A percentile compares a stretch with the other conserved stretches of the same genome.
These are phyloP conservation scores for Sporothrix humicola DNA, from an alignment of 2,329 filamentous ascomycete genomes.

Conservation along the genomic window DNA sequence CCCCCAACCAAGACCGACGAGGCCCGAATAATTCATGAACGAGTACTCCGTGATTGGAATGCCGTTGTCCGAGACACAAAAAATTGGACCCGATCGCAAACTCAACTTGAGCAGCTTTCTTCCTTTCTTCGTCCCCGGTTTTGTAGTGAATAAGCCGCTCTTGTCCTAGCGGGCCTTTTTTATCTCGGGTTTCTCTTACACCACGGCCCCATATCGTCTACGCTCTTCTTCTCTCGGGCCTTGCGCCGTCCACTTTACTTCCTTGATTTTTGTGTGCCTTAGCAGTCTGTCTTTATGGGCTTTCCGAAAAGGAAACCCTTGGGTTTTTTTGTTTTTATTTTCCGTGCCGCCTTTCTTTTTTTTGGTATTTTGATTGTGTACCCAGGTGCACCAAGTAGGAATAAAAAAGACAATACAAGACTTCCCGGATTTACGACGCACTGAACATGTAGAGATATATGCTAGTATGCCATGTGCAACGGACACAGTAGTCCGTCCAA, in stretches of 20 bases:
- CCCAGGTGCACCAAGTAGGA: not conserved
- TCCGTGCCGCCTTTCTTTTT: no score
- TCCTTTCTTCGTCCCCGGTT: not conserved
- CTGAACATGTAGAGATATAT: not conserved
- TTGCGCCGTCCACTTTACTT: not conserved
- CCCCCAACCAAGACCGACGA: not conserved
- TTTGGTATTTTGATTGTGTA: not conserved
- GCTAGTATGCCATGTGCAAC: not conserved
- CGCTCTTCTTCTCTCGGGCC: not conserved
- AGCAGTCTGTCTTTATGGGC: not conserved
- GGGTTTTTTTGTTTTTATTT: not conserved
- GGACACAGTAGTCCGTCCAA: not conserved
- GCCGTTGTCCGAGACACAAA: slow-evolving; percentile 10
- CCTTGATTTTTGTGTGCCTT: not conserved
- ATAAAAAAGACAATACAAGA: not conserved
- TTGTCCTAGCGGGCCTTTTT: slow-evolving; percentile 1
- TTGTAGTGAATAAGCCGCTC: not conserved
- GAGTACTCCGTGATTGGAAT: not conserved
- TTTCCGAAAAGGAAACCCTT: not conserved
- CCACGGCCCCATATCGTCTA: not conserved
- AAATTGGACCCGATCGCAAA: not conserved
- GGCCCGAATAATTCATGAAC: not conserved
- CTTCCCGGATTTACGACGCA: not conserved
- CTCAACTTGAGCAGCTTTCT: not conserved
- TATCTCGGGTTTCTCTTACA: not conserved